Conservation (phyloP, 1,284 basidiomycete genomes). For the Microbotryum silenes-acaulis region DNA sequence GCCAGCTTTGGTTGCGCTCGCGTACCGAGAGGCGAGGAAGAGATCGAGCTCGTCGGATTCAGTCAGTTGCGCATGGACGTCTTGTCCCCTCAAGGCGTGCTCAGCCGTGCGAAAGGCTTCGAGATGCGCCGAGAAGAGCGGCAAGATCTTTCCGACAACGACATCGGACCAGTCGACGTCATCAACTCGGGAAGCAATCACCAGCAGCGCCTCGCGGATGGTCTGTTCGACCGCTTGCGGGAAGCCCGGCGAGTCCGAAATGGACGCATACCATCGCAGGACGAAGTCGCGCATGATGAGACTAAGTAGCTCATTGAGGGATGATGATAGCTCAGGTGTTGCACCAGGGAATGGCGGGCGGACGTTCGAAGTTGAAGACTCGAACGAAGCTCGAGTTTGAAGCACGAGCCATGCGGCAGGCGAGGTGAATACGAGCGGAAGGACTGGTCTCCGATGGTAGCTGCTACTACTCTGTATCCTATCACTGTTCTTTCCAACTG, state of each 20-base stretch:
- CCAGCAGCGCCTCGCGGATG: conserved; percentile 59
- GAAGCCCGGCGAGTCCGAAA: conserved; percentile 79
- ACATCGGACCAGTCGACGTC: conserved; percentile 67
- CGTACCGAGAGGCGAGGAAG: conserved; percentile 69
- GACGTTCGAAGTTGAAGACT: conserved; percentile 40
- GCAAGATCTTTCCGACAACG: conserved; percentile 72
- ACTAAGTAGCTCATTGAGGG: conserved; percentile 67
- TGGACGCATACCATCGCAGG: conserved; percentile 69
- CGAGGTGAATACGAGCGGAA: conserved; percentile 56
- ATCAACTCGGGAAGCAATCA: conserved; percentile 52
- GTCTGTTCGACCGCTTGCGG: conserved; percentile 71
- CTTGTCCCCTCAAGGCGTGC: conserved; percentile 64
- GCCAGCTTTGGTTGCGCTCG: conserved; percentile 36
- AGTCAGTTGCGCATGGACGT: conserved; percentile 63
- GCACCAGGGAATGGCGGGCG: conserved; percentile 40
- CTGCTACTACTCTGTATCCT: not conserved
- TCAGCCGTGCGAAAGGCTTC: conserved; percentile 83
- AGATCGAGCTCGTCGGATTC: conserved; percentile 81
- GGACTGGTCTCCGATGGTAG: not conserved
- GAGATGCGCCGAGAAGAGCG: conserved; percentile 77
- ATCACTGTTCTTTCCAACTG: not conserved
- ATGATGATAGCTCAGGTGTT: conserved; percentile 55
- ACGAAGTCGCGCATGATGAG: conserved; percentile 76
- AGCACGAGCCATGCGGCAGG: conserved; percentile 86
- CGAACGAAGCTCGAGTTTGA: conserved; percentile 73